Evolutionary conservation across 305 asterid genomes (phyloP), one percentile per base, ranked within the genome.

Genomic region (Rubia peregrina): DNA sequence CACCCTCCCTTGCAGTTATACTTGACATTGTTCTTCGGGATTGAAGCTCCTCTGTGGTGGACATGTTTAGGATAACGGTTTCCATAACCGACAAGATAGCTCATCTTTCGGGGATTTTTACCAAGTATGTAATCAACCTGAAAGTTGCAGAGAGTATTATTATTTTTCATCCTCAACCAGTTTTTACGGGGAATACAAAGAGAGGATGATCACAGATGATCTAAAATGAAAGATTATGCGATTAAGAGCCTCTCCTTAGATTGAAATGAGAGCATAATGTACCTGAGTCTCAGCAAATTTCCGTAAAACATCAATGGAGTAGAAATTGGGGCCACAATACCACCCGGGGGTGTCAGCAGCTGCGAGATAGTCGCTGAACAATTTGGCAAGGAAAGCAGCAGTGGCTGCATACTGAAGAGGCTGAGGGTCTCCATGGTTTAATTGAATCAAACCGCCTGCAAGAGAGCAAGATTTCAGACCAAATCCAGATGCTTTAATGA

Each of bases 261-360:
- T 1, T 36, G 21, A 62, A 17, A 65, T 26, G 9, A 57, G 42
- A 43, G 44, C 11, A 43, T 53, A 13, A 55, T 36, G 53, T 83
- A 91, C 99, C 97, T 94, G 99, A 11, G 98, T 88, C 79, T 88
- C 79, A 0, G 99, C 98, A 13, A 91, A 94, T 80, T 87, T 74
- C 3, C 96, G 93, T 61, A 94, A 88, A 78, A 83, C 85, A 51
- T 89, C 89, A 14, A 83, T 80, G 13, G 97, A 84, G 83, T 85
- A 94, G 89, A 94, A 94, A 74, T 70, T 89, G 61, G 99, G 98
- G 65, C 99, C 99, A 77, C 98, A 94, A 43, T 87, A 83, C 98
- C 99, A 94, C 30, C 98, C 98, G 41, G 99, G 98, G 17, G 95
- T 87, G 72, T 91, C 96, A 0, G 98, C 95, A 57, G 99, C 96